Percentiles rank a stretch among this genome's conserved stretches.
Evolutionary conservation across 2,329 filamentous ascomycete species (phyloP).

Genomic region (Tolypocladium ophioglossoides): DNA sequence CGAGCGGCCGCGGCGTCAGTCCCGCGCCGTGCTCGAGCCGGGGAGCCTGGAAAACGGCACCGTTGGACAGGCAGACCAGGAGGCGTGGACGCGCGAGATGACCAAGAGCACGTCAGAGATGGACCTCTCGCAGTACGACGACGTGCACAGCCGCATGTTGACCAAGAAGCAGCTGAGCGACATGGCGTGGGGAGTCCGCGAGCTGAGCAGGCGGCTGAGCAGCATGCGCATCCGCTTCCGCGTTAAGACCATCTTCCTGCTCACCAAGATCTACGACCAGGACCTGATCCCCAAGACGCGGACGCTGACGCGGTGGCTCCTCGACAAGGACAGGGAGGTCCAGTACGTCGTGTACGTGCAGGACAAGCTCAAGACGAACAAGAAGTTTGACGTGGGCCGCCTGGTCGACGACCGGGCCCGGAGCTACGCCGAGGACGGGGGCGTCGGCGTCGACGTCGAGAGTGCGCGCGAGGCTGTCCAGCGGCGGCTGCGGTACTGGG

Average conservation of each 20-base stretch:
- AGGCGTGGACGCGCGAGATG: constrained; percentile 41
- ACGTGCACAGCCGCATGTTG: constrained; percentile 58
- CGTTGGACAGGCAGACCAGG: constrained; percentile 46
- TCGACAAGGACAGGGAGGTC: constrained; percentile 56
- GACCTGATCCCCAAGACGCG: constrained; percentile 67
- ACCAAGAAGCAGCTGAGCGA: constrained; percentile 93
- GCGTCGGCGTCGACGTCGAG: constrained; percentile 22
- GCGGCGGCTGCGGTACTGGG: constrained; percentile 69
- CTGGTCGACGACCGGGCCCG: constrained; percentile 51
- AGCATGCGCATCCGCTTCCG: constrained; percentile 74
- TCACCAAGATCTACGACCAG: constrained; percentile 87
- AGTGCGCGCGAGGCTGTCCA: constrained; percentile 24
- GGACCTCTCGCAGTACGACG: constrained; percentile 24
- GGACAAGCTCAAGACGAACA: constrained; percentile 58
- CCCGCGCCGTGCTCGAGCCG: constrained; percentile 24
- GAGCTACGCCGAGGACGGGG: constrained; percentile 27
- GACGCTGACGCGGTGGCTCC: constrained; percentile 69
- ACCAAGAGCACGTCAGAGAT: constrained; percentile 29
- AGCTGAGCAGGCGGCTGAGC: constrained; percentile 76
- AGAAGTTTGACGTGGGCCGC: constrained; percentile 61
- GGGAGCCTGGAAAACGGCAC: constrained; percentile 28
- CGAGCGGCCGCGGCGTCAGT: constrained; percentile 6
- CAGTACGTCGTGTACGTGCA: constrained; percentile 77
- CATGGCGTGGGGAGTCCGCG: constrained; percentile 92
- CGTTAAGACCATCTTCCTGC: constrained; percentile 72